Evolutionary conservation across 1,284 basidiomycete genomes (phyloP).

Genomic region (Apiotrichum akiyoshidainum): DNA sequence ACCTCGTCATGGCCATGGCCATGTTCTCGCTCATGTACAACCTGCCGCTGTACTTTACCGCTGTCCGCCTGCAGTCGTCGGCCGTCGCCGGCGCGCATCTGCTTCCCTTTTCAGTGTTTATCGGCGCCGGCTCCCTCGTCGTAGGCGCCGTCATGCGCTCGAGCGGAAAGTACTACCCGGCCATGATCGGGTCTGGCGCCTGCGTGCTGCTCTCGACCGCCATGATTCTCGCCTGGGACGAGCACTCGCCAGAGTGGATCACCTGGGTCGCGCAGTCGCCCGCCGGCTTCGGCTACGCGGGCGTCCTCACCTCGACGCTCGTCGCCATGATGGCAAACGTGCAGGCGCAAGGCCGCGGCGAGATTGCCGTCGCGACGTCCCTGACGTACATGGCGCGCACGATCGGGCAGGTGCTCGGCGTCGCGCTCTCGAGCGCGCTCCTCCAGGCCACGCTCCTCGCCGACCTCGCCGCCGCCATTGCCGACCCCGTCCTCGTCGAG

Average conservation of each 20-base stretch:
- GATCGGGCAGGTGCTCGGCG: constrained; percentile 86
- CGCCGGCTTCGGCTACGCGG: constrained; percentile 39
- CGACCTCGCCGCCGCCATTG: constrained; percentile 59
- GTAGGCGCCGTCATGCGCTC: constrained; percentile 82
- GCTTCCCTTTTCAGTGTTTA: constrained; percentile 61
- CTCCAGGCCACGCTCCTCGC: constrained; percentile 70
- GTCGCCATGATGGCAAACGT: constrained; percentile 43
- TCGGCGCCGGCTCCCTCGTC: constrained; percentile 73
- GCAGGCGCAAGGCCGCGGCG: constrained; percentile 32
- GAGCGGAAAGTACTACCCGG: constrained; percentile 72
- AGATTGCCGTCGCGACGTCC: constrained; percentile 69
- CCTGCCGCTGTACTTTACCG: constrained; percentile 82
- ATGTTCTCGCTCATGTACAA: constrained; percentile 85
- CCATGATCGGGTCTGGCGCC: constrained; percentile 41
- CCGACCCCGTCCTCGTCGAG: constrained; percentile 61
- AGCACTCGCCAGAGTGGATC: constrained; percentile 55
- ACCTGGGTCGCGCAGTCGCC: constrained; percentile 37
- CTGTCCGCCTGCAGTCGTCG: constrained; percentile 73
- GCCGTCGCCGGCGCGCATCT: constrained; percentile 75
- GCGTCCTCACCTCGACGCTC: constrained; percentile 36
- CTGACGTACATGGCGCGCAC: constrained; percentile 86
- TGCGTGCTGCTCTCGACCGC: constrained; percentile 27
- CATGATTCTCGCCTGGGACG: constrained; percentile 31
- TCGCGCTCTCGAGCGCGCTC: constrained; percentile 73
- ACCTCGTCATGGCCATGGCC: constrained; percentile 61